phyloP scores from a whole-genome alignment of 805 yeast species.

The Helenozyma baotianmanensis region DNA sequence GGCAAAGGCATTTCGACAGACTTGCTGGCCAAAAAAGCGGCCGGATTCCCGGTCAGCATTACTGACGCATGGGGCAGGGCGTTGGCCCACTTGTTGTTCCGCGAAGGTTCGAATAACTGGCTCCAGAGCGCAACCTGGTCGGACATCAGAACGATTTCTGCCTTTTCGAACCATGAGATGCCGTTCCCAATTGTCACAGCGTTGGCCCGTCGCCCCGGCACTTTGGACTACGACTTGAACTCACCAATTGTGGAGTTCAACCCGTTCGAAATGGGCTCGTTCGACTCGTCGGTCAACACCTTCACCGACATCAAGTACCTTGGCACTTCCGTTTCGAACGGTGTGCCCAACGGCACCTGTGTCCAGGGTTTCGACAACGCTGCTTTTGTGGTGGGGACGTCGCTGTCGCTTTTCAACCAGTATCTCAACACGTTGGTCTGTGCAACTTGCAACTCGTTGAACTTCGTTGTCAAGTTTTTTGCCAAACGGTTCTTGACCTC shows the following conservation, averaged over 20 bases:
- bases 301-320: conserved; percentile 35
- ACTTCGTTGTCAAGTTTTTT: conserved; percentile 21
- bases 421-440: conserved; percentile 33
- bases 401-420: conserved; percentile 36
- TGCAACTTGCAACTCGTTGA: conserved; percentile 25
- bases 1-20: conserved; percentile 48
- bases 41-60: conserved; percentile 64
- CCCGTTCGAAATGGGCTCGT: conserved; percentile 41
- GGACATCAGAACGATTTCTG: conserved; percentile 23
- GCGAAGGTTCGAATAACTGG: conserved; percentile 18
- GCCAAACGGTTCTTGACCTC: conserved; percentile 20
- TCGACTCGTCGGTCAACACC: conserved; percentile 34
- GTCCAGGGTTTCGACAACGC: conserved; percentile 36
- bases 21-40: conserved; percentile 40
- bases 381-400: conserved; percentile 35
- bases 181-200: conserved; percentile 39
- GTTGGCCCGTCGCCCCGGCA: conserved; percentile 32
- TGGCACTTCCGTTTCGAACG: conserved; percentile 32
- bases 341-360: conserved; percentile 26
- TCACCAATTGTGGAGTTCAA: conserved; percentile 39
- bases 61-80: conserved; percentile 83
- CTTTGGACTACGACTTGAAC: conserved; percentile 26
- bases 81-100: conserved; percentile 61
- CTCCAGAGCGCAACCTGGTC: conserved; percentile 28
- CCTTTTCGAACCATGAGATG: conserved; percentile 33